Percentiles rank a stretch among this genome's conserved stretches.
Evolutionary conservation across 805 yeast genomes (phyloP).

Genomic region (Wickerhamiella vanderwaltii): DNA sequence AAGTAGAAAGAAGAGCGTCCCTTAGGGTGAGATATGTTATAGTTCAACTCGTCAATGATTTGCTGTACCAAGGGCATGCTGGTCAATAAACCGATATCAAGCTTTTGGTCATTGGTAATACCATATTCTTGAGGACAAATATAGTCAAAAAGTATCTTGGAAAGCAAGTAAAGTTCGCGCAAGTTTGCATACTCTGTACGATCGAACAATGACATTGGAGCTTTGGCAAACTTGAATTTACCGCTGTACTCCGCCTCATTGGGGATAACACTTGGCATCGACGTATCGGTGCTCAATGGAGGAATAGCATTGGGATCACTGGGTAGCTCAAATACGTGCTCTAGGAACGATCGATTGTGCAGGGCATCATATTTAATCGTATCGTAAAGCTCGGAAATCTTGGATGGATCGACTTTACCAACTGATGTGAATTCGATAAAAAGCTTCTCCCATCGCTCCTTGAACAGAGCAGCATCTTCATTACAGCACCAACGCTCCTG

Average conservation of each 20-base stretch:
- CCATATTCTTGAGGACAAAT: slow-evolving; percentile 99
- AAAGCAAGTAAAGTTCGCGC: slow-evolving; percentile 76
- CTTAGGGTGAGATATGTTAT: slow-evolving; percentile 61
- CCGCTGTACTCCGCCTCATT: slow-evolving; percentile 25
- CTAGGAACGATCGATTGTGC: slow-evolving; percentile 82
- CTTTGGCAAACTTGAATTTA: slow-evolving; percentile 24
- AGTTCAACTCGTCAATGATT: slow-evolving; percentile 65
- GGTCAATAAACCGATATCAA: slow-evolving; percentile 90
- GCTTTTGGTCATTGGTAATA: slow-evolving; percentile 84
- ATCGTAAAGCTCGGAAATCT: slow-evolving; percentile 90
- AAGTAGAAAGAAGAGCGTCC: slow-evolving; percentile 88
- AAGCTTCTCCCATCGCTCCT: slow-evolving; percentile 94
- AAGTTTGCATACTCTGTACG: slow-evolving; percentile 66
- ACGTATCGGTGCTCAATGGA: slow-evolving; percentile 29
- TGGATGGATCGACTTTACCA: slow-evolving; percentile 95
- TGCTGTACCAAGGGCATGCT: slow-evolving; percentile 88
- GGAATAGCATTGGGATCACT: slow-evolving; percentile 17
- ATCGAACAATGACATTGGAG: slow-evolving; percentile 45
- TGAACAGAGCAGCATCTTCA: slow-evolving; percentile 80
- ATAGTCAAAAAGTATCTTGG: slow-evolving; percentile 90
- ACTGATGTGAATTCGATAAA: slow-evolving; percentile 84
- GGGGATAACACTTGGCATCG: slow-evolving; percentile 23
- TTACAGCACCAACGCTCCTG: slow-evolving; percentile 92
- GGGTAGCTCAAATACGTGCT: slow-evolving; percentile 51
- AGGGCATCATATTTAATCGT: slow-evolving; percentile 98